phyloP scores from a whole-genome alignment of 2,329 filamentous ascomycete species.

The Trichophyton simii region DNA sequence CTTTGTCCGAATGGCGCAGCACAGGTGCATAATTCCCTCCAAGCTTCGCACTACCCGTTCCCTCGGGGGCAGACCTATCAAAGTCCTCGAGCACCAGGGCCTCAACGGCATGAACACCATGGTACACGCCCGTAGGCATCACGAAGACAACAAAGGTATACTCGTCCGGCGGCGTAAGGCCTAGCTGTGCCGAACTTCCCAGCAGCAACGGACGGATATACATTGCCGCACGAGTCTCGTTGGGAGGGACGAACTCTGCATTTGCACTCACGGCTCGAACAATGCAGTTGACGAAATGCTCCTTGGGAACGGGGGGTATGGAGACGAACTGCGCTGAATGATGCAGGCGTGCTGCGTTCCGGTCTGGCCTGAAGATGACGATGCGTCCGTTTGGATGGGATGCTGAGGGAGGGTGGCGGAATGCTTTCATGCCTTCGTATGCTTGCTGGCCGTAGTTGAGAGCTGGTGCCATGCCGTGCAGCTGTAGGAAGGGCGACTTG shows the following conservation, averaged over 20 bases:
- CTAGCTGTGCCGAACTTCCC: slow-evolving; percentile 75
- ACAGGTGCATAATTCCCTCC: slow-evolving; percentile 95
- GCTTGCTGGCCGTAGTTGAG: slow-evolving; percentile 97
- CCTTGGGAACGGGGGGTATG: slow-evolving; percentile 65
- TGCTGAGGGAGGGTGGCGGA: slow-evolving; percentile 51
- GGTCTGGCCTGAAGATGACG: slow-evolving; percentile 74
- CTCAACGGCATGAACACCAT: slow-evolving; percentile 77
- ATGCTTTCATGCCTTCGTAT: slow-evolving; percentile 97
- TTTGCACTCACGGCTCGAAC: slow-evolving; percentile 76
- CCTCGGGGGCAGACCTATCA: slow-evolving; percentile 82
- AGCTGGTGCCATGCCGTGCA: slow-evolving; percentile 90
- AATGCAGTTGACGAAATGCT: slow-evolving; percentile 63
- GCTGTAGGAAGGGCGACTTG: slow-evolving; percentile 66
- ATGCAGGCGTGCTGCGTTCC: slow-evolving; percentile 74
- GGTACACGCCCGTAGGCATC: slow-evolving; percentile 85
- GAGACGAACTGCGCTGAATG: slow-evolving; percentile 73
- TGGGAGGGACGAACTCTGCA: slow-evolving; percentile 80
- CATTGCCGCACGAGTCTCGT: slow-evolving; percentile 78
- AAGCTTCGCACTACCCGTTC: slow-evolving; percentile 82
- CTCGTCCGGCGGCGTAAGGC: slow-evolving; percentile 74
- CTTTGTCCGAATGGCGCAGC: slow-evolving; percentile 71
- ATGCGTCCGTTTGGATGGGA: slow-evolving; percentile 47
- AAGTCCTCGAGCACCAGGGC: slow-evolving; percentile 85
- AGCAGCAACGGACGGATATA: slow-evolving; percentile 86
- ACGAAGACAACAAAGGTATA: slow-evolving; percentile 88